These are phyloP conservation scores for Globisporangium radiosum DNA, from an alignment of 352 stramenopile species.

Conservation along the genomic window DNA sequence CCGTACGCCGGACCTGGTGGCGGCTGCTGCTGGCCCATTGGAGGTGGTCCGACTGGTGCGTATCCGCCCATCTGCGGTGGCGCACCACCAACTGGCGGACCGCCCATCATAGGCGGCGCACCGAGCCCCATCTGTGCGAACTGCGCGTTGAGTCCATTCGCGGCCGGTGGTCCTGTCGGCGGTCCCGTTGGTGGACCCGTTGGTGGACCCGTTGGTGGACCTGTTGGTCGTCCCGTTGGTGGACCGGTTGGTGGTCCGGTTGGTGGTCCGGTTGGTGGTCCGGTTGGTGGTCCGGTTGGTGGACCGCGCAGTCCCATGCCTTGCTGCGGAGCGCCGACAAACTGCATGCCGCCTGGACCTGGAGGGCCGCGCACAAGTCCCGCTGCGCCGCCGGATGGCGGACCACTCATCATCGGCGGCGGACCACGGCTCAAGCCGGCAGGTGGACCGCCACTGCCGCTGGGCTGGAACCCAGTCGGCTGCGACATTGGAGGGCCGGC, in stretches of 20 bases:
- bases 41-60: no score
- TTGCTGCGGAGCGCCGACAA: slow-evolving; percentile 10
- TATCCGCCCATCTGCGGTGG: no score
- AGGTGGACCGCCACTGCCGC: slow-evolving; percentile 1
- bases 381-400: slow-evolving; percentile 7
- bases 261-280: slow-evolving; percentile 1
- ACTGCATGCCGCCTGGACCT: slow-evolving; percentile 10
- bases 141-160: neutral
- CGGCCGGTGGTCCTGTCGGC: neutral
- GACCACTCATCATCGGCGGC: slow-evolving; percentile 27
- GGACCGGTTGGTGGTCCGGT: no score
- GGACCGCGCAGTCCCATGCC: slow-evolving; percentile 12
- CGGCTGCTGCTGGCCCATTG: slow-evolving; percentile 22
- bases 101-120: neutral
- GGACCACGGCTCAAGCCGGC: slow-evolving; percentile 10
- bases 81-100: neutral
- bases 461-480: slow-evolving; percentile 12
- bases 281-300: slow-evolving; percentile 7
- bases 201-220: slow-evolving; percentile 6
- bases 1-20: slow-evolving; percentile 19
- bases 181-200: neutral
- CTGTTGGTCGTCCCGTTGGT: slow-evolving; percentile 5
- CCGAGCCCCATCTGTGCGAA: no score
- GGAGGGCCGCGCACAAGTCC: slow-evolving; percentile 13
- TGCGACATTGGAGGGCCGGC: slow-evolving; percentile 16